phyloP scores from a whole-genome alignment of 163 green algal genomes.

The Chlorella variabilis region DNA sequence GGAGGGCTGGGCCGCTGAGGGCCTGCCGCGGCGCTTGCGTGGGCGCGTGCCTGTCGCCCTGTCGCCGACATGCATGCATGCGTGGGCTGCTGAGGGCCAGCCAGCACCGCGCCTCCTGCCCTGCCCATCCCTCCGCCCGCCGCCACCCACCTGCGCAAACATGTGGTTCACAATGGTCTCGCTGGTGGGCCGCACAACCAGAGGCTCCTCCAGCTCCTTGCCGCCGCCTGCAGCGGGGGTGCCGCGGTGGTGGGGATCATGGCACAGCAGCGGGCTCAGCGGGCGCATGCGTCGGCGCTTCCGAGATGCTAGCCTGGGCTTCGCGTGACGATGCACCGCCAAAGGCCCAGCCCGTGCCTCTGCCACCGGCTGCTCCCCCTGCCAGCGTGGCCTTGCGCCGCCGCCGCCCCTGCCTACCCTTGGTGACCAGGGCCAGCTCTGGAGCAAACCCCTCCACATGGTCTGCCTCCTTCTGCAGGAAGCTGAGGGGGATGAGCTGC shows the following conservation, averaged over 20 bases:
- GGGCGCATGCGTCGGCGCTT: background rate
- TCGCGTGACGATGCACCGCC: too few species aligned
- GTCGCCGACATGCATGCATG: too few species aligned
- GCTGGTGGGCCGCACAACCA: constrained; percentile 96
- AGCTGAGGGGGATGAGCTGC: constrained; percentile 97
- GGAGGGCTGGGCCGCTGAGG: background rate
- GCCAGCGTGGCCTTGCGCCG: background rate
- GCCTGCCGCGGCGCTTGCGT: background rate
- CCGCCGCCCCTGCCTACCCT: constrained; percentile 57
- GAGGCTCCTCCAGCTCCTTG: constrained; percentile 98
- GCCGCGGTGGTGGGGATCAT: background rate
- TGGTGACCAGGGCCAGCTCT: constrained; percentile 97
- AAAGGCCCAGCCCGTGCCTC: too few species aligned
- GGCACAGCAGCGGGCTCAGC: background rate
- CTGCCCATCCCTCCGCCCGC: too few species aligned
- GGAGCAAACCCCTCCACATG: constrained; percentile 99
- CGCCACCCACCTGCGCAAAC: constrained; percentile 92
- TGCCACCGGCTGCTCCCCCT: too few species aligned
- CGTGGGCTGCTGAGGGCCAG: too few species aligned
- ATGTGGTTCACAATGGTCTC: constrained; percentile 99
- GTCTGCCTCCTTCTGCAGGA: constrained; percentile 98
- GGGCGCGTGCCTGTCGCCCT: too few species aligned
- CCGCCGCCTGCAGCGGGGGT: constrained; percentile 77
- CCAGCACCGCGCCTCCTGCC: too few species aligned
- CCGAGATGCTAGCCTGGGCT: too few species aligned